Base-by-base conservation (phyloP, 106 monocot species). In the Acorus calamus region DNA sequence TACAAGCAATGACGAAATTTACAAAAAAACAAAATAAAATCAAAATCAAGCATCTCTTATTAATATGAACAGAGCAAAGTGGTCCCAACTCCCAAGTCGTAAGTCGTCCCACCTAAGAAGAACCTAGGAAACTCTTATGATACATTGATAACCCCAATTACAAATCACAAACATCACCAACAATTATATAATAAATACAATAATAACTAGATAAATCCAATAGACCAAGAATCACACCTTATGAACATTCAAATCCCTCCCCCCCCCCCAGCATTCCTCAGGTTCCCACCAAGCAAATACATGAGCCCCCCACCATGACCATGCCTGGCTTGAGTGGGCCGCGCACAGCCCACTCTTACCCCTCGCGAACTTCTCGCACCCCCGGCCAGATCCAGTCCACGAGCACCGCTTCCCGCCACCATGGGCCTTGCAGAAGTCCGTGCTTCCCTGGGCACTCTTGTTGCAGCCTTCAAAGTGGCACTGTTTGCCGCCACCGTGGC, bases 381-480 rank as follows among this genome's bases (percentile, higher is more conserved):
- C 87, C 47, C 59, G 61, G 0, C 53, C 45, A 1, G 28, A 28
- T 28, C 28, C 28, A 28, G 28, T 28, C 81, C 80, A 91, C 4
- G 66, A 62, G 49, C 96, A 96, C 14, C 87, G 57, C 60, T 91
- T 96, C 2, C 96, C 96, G 2, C 96, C 96, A 6, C 96, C 96
- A 47, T 96, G 96, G 0, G 90, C 96, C 80, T 96, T 96, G 87
- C 96, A 96, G 69, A 79, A 91, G n/a, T 96, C 80, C 0, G 96
- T 96, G 76, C 91, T 96, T 10, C 96, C 96, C 69, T 96, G 96
- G 2, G 96, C 96, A 47, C 90, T 91, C 80, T 96, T 96, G 8
- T 64, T 76, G 6, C 96, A 96, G 2, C 76, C 82, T 13, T 84
- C 74, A 11, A 67, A 64, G 59, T 58, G 73, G 83, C 96, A 96